These are phyloP conservation scores for Didymella exigua DNA, from an alignment of 2,329 filamentous ascomycete genomes.

Conservation along the genomic window DNA sequence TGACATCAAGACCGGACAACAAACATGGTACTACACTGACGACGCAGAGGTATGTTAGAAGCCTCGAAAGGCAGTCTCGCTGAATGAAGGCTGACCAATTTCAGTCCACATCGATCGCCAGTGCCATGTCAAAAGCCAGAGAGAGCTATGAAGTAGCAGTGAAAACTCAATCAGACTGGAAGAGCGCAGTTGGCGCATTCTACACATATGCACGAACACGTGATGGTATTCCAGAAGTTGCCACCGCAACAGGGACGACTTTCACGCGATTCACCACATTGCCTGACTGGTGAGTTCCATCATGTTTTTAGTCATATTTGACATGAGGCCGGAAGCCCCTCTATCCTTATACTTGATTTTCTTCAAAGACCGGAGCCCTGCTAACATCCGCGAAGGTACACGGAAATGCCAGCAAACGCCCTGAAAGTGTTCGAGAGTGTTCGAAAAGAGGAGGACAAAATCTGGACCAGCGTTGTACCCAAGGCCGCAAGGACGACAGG, in stretches of 20 bases:
- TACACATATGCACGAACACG: constrained; percentile 16
- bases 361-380: background rate
- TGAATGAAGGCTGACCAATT: background rate
- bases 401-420: constrained; percentile 12
- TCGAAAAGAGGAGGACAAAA: constrained; percentile 13
- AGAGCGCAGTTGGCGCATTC: constrained; percentile 9
- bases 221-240: constrained; percentile 12
- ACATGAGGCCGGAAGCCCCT: too few relatives aligned
- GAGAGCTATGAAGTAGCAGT: constrained; percentile 5
- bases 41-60: constrained; percentile 4
- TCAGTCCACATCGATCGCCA: constrained; percentile 8
- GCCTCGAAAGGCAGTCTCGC: background rate
- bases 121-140: constrained; percentile 7
- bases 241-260: constrained; percentile 6
- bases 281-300: constrained; percentile 12
- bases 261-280: constrained; percentile 6
- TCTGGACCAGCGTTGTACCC: constrained; percentile 12
- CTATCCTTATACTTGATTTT: too few relatives aligned
- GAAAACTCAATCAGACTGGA: background rate
- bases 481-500: constrained; percentile 6
- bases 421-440: constrained; percentile 12
- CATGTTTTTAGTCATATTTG: too few relatives aligned
- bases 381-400: constrained; percentile 5
- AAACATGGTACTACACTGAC: constrained; percentile 4
- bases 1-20: constrained; percentile 8